Conservation (phyloP, 805 yeast genomes). For the Candida jianshihensis region DNA sequence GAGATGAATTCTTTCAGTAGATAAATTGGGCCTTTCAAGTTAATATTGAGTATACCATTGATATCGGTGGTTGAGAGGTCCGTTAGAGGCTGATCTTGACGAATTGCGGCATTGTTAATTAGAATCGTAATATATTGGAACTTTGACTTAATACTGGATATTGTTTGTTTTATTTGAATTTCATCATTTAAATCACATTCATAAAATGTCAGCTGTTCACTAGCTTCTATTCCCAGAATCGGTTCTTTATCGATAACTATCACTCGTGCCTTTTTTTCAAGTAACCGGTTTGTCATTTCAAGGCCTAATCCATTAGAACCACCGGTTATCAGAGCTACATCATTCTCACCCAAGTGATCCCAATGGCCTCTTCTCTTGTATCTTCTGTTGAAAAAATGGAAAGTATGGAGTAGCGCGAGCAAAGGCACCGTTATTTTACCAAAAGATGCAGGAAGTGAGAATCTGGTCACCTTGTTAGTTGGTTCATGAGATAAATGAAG, state of each 20-base stretch:
- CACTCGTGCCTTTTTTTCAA: slow-evolving; percentile 13
- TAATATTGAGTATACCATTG: slow-evolving; percentile 51
- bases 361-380: slow-evolving; percentile 19
- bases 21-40: slow-evolving; percentile 57
- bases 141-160: slow-evolving; percentile 32
- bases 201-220: slow-evolving; percentile 34
- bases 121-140: slow-evolving; percentile 56
- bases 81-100: slow-evolving; percentile 42
- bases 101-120: slow-evolving; percentile 80
- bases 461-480: slow-evolving; percentile 1
- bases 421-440: slow-evolving; percentile 2
- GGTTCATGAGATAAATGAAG: slow-evolving; percentile 1
- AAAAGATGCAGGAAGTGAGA: slow-evolving; percentile 2
- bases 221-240: slow-evolving; percentile 4
- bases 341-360: slow-evolving; percentile 8
- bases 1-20: slow-evolving; percentile 64
- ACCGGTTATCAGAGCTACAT: slow-evolving; percentile 28
- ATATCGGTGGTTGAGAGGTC: slow-evolving; percentile 48
- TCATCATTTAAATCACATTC: slow-evolving; percentile 62
- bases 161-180: slow-evolving; percentile 31
- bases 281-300: slow-evolving; percentile 18
- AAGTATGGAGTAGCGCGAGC: neutral
- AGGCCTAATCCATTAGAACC: slow-evolving; percentile 33
- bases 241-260: slow-evolving; percentile 24
- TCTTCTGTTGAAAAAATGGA: neutral